Conservation (phyloP, 805 yeast genomes). For the Metschnikowia anglica region DNA sequence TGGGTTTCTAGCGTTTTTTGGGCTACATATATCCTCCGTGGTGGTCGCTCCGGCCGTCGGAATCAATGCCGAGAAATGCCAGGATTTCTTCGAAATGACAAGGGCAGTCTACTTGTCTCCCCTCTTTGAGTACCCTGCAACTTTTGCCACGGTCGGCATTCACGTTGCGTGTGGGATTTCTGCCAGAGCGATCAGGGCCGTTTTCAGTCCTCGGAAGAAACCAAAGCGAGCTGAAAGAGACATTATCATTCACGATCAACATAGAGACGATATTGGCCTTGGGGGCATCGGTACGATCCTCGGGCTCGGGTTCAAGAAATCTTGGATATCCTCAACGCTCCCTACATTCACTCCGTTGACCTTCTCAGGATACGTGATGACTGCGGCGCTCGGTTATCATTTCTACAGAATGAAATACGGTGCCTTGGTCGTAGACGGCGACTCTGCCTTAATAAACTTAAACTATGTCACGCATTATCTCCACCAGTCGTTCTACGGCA, state of each 20-base stretch:
- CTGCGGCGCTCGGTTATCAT: conserved; percentile 49
- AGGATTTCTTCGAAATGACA: conserved; percentile 58
- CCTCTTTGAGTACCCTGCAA: conserved; percentile 46
- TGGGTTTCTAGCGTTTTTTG: conserved; percentile 54
- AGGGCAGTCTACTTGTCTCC: conserved; percentile 60
- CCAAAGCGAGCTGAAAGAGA: conserved; percentile 14
- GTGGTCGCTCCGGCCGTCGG: conserved; percentile 49
- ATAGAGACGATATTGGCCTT: conserved; percentile 52
- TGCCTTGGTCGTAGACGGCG: conserved; percentile 63
- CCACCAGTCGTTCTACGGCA: conserved; percentile 15
- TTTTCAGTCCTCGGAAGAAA: conserved; percentile 9
- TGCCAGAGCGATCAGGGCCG: conserved; percentile 32
- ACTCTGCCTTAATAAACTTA: conserved; percentile 54
- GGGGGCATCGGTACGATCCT: conserved; percentile 58
- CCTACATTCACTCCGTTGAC: conserved; percentile 56
- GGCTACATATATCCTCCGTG: conserved; percentile 57
- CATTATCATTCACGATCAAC: conserved; percentile 29
- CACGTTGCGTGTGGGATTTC: conserved; percentile 58
- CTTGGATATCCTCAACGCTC: conserved; percentile 42
- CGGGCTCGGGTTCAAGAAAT: conserved; percentile 53
- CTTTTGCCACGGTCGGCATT: conserved; percentile 44
- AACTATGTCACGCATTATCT: conserved; percentile 45
- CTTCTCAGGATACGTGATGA: conserved; percentile 57
- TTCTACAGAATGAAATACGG: conserved; percentile 44
- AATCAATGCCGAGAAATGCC: conserved; percentile 43